Conservation (phyloP, 2,329 filamentous ascomycete species). For the Botrytis squamosa region DNA sequence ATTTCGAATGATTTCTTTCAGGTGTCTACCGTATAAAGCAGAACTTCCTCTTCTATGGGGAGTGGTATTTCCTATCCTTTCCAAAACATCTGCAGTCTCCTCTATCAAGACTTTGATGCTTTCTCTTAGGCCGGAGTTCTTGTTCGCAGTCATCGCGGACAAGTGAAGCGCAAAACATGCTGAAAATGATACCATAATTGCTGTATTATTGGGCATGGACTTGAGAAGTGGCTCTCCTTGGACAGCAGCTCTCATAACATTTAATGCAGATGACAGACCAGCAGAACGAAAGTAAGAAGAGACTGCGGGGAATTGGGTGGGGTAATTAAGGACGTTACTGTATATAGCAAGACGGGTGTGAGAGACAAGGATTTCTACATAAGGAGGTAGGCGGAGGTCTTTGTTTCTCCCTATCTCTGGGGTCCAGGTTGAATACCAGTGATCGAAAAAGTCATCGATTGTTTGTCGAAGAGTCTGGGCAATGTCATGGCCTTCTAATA, state of each 20-base stretch:
- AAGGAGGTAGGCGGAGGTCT: conserved; percentile 62
- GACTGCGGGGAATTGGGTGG: conserved; percentile 67
- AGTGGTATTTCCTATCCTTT: conserved; percentile 65
- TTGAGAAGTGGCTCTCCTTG: conserved; percentile 68
- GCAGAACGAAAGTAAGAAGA: conserved; percentile 72
- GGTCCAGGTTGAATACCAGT: conserved; percentile 64
- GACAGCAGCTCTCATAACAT: conserved; percentile 70
- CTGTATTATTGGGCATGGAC: conserved; percentile 79
- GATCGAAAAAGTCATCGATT: conserved; percentile 64
- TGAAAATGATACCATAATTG: conserved; percentile 74
- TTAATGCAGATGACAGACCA: conserved; percentile 69
- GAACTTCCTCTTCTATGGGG: conserved; percentile 67
- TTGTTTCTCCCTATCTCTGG: conserved; percentile 54
- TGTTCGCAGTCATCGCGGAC: conserved; percentile 57
- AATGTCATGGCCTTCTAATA: conserved; percentile 51
- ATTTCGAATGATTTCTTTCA: conserved; percentile 44
- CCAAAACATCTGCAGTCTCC: conserved; percentile 66
- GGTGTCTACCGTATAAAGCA: conserved; percentile 55
- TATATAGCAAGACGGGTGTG: conserved; percentile 75
- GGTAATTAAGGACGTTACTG: conserved; percentile 71
- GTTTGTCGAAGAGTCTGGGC: conserved; percentile 58
- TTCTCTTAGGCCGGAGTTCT: conserved; percentile 56
- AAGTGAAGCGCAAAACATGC: conserved; percentile 69
- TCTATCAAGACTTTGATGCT: conserved; percentile 64
- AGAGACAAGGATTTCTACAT: conserved; percentile 71